Base-by-base conservation (phyloP, 2,329 filamentous ascomycete genomes). In the Clarireedia paspali region DNA sequence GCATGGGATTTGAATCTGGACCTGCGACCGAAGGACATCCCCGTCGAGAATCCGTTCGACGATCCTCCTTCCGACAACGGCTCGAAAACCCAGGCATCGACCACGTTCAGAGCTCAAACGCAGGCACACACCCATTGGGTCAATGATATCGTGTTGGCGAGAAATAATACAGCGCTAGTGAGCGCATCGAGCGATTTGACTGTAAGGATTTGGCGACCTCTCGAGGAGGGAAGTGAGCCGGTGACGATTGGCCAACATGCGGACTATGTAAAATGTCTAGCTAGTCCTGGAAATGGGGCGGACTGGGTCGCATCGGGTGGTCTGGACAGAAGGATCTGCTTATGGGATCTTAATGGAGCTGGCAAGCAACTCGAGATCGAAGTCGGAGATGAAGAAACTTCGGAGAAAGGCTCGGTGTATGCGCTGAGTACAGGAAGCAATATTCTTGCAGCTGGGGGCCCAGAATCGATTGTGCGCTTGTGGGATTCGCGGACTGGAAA, bases 221-320 rank as follows among this genome's bases (percentile, higher is more conserved):
- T 84, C 60, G 82, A 82, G 47, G 75, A 82, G 55, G 81, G 83
- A 48, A 73, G 74, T 24, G 78, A 85, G 50, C 85, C 89, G 5
- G 80, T 83, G 61, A 90, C 89, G 44, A 92, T 99, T 67, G 94
- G 94, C 61, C 84, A 92, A 66, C 94, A 99, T 72, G 87, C 85
- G 66, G 94, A 99, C 76, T 99, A 97, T 69, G 91, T 96, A 68
- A 99, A 97, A 73, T 91, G 90, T 63, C 80, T 99, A 39, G 89
- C 91, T 17, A 88, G 89, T 6, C 89, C 92, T 45, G 78, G 82
- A 63, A 73, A 77, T 44, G 77, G 82, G 42, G 81, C 83, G 54
- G 84, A 86, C 64, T 99, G 92, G 92, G 87, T 97, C 17, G 94
- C 91, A 5, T 96, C 92, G 2, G 94, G 91, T 46, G 94, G 92